A percentile compares a stretch with the other conserved stretches of the same genome.
Conservation (phyloP, 1,284 basidiomycete species). For the Microbotryum intermedium region DNA sequence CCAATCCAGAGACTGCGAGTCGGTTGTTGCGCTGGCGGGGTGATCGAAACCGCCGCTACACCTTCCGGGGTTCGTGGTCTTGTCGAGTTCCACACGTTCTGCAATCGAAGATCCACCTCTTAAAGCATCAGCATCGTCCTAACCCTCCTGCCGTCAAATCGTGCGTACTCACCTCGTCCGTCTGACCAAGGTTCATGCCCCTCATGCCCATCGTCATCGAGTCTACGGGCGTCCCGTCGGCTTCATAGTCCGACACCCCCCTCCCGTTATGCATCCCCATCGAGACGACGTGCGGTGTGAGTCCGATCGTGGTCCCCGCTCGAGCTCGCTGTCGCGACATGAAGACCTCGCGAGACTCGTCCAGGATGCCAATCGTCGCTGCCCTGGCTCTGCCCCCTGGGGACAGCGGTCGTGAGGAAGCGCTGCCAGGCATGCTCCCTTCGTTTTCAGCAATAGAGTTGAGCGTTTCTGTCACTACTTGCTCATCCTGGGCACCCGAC, state of each 20-base stretch:
- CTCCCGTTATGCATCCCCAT: slow-evolving; percentile 1
- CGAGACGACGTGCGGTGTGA: slow-evolving; percentile 9
- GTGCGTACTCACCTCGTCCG: slow-evolving; percentile 10
- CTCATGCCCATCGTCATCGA: slow-evolving; percentile 14
- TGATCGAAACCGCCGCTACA: slow-evolving; percentile 16
- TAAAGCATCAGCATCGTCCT: slow-evolving; percentile 46
- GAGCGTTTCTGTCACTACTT: neutral
- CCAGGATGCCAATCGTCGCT: slow-evolving; percentile 83
- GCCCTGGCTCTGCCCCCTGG: slow-evolving; percentile 47
- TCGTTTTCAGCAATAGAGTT: neutral
- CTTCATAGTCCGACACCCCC: neutral
- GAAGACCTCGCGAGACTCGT: slow-evolving; percentile 52
- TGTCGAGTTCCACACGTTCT: slow-evolving; percentile 12
- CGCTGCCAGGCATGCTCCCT: neutral
- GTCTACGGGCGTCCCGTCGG: neutral
- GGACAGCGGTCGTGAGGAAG: neutral
- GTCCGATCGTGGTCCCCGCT: slow-evolving; percentile 30
- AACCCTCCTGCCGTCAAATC: neutral
- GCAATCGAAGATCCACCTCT: no score
- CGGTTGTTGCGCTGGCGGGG: slow-evolving; percentile 57
- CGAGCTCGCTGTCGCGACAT: slow-evolving; percentile 11
- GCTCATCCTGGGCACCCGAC: no score
- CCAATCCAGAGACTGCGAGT: slow-evolving; percentile 96
- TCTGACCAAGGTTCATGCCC: slow-evolving; percentile 9
- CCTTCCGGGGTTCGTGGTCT: slow-evolving; percentile 5